Evolutionary conservation across 495 filamentous ascomycete genomes (phyloP).

Genomic region (Sphaerosporella brunnea): DNA sequence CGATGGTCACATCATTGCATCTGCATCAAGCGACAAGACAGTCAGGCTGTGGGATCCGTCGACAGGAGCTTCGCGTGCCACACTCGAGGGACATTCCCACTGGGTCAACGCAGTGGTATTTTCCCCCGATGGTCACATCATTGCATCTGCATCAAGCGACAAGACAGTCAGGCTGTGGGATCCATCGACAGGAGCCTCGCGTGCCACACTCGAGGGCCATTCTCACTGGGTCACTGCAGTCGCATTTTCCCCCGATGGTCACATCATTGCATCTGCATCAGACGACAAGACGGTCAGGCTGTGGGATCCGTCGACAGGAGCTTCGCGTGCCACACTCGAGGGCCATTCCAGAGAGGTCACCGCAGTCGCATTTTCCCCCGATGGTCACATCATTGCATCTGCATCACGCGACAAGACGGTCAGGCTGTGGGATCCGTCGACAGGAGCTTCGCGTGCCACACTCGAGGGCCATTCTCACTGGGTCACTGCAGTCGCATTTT

Average conservation of each 20-base stretch:
- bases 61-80: not conserved
- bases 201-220: constrained; percentile 29
- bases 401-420: too few relatives aligned
- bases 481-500: too few relatives aligned
- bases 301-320: not conserved
- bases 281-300: not conserved
- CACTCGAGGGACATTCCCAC: constrained; percentile 23
- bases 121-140: not conserved
- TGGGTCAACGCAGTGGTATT: constrained; percentile 15
- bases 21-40: not conserved
- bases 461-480: too few relatives aligned
- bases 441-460: too few relatives aligned
- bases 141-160: not conserved
- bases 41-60: not conserved
- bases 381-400: too few relatives aligned
- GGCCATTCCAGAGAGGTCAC: too few relatives aligned
- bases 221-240: constrained; percentile 35
- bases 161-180: not conserved
- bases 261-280: not conserved
- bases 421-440: too few relatives aligned
- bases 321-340: not conserved
- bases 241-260: not conserved
- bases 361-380: too few relatives aligned
- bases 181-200: not conserved
- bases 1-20: not conserved